Conservation (phyloP, 805 yeast genomes). For the Priceomyces fermenticarens region DNA sequence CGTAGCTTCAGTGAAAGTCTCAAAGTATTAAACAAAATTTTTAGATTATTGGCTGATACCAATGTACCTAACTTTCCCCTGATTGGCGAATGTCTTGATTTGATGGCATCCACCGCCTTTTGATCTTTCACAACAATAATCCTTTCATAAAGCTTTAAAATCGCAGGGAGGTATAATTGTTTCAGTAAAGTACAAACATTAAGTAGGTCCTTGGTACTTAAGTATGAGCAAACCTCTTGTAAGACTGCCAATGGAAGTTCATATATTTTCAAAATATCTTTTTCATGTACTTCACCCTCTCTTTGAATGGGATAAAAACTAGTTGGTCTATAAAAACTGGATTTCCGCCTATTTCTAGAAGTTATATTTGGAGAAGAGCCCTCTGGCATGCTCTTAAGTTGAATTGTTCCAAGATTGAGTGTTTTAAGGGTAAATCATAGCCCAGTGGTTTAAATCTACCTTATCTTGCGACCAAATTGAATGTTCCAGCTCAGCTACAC, state of each 20-base stretch:
- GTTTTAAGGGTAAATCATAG: not conserved
- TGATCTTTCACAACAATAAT: slow-evolving; percentile 16
- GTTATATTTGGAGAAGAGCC: not conserved
- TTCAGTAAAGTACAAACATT: slow-evolving; percentile 17
- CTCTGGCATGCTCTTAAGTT: not conserved
- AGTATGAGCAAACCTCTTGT: slow-evolving; percentile 15
- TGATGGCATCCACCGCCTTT: slow-evolving; percentile 4
- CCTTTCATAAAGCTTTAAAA: slow-evolving; percentile 17
- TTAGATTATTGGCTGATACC: slow-evolving; percentile 11
- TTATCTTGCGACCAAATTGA: not conserved
- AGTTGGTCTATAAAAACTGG: slow-evolving; percentile 12
- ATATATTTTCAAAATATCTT: slow-evolving; percentile 10
- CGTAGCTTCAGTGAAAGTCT: slow-evolving; percentile 1
- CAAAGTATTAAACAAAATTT: slow-evolving; percentile 11
- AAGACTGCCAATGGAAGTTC: slow-evolving; percentile 18
- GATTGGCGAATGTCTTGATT: slow-evolving; percentile 8
- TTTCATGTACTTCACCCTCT: not conserved
- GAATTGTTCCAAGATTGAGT: not conserved
- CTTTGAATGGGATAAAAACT: slow-evolving; percentile 6
- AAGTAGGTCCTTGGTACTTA: slow-evolving; percentile 19
- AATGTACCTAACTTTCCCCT: slow-evolving; percentile 17
- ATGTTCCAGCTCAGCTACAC: too few relatives aligned
- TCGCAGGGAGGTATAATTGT: slow-evolving; percentile 25
- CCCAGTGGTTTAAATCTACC: not conserved
- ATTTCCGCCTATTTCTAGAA: slow-evolving; percentile 7